These are phyloP conservation scores for Saccharomycopsis crataegensis DNA, from an alignment of 1,139 yeast species.

Conservation along the genomic window DNA sequence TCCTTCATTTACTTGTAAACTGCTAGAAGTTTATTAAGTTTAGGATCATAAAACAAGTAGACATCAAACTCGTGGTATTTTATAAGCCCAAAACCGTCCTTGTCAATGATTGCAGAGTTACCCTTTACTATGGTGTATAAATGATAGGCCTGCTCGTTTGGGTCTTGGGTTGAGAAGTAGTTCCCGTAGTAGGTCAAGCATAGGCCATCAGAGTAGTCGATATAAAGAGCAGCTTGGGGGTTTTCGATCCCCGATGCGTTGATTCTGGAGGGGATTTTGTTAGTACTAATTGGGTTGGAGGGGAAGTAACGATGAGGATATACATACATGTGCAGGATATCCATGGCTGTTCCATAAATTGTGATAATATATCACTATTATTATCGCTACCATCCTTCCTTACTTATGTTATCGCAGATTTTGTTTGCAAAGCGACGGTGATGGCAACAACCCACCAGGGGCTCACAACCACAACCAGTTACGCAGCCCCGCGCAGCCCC, in stretches of 20 bases:
- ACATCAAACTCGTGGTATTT: conserved; percentile 8
- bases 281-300: neutral
- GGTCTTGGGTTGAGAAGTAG: neutral
- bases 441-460: no score
- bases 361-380: no score
- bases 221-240: conserved; percentile 4
- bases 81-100: conserved; percentile 13
- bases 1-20: conserved; percentile 4
- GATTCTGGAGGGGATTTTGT: neutral
- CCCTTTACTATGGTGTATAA: conserved; percentile 4
- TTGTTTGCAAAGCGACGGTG: no score
- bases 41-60: neutral
- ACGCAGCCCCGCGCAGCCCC: no score
- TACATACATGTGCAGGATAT: no score
- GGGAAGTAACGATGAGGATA: no score
- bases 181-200: conserved; percentile 6
- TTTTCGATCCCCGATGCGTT: neutral
- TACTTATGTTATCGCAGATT: no score
- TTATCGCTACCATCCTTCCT: no score
- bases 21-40: conserved; percentile 6
- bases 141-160: conserved; percentile 11
- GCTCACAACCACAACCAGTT: no score
- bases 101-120: conserved; percentile 1
- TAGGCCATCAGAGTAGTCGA: conserved; percentile 7
- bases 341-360: no score